These are phyloP conservation scores for Podaxis sp. DNA, from an alignment of 768 basidiomycete species.

Conservation along the genomic window DNA sequence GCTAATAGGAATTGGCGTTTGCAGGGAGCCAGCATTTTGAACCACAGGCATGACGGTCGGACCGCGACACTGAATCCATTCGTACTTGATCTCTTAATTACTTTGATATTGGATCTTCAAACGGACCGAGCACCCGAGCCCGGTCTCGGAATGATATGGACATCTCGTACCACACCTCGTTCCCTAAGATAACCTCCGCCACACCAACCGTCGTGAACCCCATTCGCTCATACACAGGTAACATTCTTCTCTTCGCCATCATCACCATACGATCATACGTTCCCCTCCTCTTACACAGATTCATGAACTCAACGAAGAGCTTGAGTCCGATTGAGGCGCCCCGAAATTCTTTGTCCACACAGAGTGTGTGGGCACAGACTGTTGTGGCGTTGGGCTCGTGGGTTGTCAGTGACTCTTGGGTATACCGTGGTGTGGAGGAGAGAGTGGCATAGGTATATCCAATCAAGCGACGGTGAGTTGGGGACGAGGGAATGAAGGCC, in stretches of 20 bases:
- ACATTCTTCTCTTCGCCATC: neutral
- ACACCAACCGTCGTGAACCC: conserved; percentile 1
- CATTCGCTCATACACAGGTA: conserved; percentile 2
- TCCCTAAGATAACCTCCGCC: conserved; percentile 7
- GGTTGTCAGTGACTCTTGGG: conserved; percentile 1
- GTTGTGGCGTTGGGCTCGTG: neutral
- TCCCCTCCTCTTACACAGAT: conserved; percentile 3
- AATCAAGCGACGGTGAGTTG: conserved; percentile 1
- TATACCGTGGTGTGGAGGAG: conserved; percentile 3
- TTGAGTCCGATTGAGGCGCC: conserved; percentile 5
- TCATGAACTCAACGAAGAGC: conserved; percentile 4
- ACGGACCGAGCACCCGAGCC: neutral
- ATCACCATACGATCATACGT: conserved; percentile 8
- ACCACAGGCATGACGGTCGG: too few relatives aligned
- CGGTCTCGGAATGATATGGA: neutral
- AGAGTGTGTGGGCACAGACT: conserved; percentile 2
- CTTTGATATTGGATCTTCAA: too few relatives aligned
- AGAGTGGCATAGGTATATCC: conserved; percentile 7
- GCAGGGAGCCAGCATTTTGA: too few relatives aligned
- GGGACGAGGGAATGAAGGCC: neutral
- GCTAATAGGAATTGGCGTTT: too few relatives aligned
- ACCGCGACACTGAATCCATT: neutral
- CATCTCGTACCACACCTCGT: conserved; percentile 13
- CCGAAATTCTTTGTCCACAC: conserved; percentile 4
- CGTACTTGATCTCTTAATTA: neutral